Evolutionary conservation across 352 stramenopile genomes (phyloP).

Genomic region (Plasmopara viticola): DNA sequence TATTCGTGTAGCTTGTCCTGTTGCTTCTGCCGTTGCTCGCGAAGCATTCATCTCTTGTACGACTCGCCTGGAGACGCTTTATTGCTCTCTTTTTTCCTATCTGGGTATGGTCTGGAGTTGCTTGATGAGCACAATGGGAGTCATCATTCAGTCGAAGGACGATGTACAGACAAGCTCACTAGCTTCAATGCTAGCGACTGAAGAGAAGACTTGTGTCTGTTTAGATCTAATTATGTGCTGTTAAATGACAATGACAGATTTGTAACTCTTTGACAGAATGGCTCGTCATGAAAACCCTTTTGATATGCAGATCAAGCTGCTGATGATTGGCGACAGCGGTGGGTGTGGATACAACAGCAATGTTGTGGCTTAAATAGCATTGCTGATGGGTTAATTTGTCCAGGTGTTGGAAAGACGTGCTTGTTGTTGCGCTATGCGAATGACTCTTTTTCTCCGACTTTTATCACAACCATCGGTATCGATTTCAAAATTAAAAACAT

Average conservation of each 20-base stretch:
- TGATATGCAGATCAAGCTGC: slow-evolving; percentile 97
- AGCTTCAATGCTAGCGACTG: too few relatives aligned
- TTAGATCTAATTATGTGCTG: slow-evolving; percentile 8
- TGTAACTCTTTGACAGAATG: slow-evolving; percentile 41
- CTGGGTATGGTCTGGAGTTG: slow-evolving; percentile 7
- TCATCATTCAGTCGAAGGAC: too few relatives aligned
- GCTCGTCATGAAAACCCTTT: slow-evolving; percentile 89
- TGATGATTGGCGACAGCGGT: slow-evolving; percentile 97
- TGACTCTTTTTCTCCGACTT: slow-evolving; percentile 87
- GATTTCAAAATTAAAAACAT: slow-evolving; percentile 92
- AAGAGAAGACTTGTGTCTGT: neutral
- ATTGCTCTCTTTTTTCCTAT: slow-evolving; percentile 3
- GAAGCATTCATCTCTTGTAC: slow-evolving; percentile 15
- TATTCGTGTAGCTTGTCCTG: neutral
- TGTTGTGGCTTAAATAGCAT: neutral
- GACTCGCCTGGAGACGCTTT: slow-evolving; percentile 4
- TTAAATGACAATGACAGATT: slow-evolving; percentile 10
- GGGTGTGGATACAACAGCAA: slow-evolving; percentile 13
- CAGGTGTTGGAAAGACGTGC: slow-evolving; percentile 87
- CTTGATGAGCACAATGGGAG: slow-evolving; percentile 4
- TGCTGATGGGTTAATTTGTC: slow-evolving; percentile 3
- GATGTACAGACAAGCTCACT: too few relatives aligned
- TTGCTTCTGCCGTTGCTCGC: neutral
- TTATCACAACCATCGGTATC: slow-evolving; percentile 88
- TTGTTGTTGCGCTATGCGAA: slow-evolving; percentile 85